Base-by-base conservation (phyloP, 108 stramenopile species). In the Aurantiochytrium sp. region DNA sequence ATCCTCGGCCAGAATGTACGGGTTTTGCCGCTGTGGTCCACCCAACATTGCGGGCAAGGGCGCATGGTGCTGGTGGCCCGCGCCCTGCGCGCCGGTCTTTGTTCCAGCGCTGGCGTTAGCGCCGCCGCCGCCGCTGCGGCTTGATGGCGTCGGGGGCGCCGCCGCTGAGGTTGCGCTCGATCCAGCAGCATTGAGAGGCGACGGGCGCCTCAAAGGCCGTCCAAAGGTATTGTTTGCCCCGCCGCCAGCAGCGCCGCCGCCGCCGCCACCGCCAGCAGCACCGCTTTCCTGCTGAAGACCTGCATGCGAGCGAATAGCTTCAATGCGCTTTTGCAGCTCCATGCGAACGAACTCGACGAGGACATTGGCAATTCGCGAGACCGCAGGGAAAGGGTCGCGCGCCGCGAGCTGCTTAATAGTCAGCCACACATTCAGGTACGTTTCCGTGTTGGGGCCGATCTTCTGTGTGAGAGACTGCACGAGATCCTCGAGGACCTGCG, bases 321-420 rank as follows among this genome's bases (percentile, higher is more conserved):
- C 39, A 24, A 81, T 81, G 30, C 73, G 73, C 45, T 81, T 41
- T 30, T 48, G 45, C 39, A 81, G 42, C 27, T 48, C 73, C 12
- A 48, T 24, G 8, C 73, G 73, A 3, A 81, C 73, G 24, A 81
- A 81, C 24, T 41, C 45, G 6, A 48, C 39, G 24, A 81, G 27
- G 8, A 81, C n/a, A 3, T 41, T 48, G n/a, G 95, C 93, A 4
- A 94, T 93, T 3, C 81, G 36, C 0, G 91, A 73, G 15, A 97
- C 95, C 24, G 87, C 55, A 2, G 95, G 94, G 88, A 95, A 94
- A 0, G 96, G 94, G 65, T 98, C 97, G 22, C 86, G 85, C 27
- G 94, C 92, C 87, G 95, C 94, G 15, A 95, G 55, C 19, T 65
- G 86, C 21, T 91, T 89, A 27, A 98, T 87, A 31, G 89, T 86